Evolutionary conservation across 352 stramenopile species (phyloP), one percentile per base, ranked within the genome.

Genomic region (Phytopythium montanum): DNA sequence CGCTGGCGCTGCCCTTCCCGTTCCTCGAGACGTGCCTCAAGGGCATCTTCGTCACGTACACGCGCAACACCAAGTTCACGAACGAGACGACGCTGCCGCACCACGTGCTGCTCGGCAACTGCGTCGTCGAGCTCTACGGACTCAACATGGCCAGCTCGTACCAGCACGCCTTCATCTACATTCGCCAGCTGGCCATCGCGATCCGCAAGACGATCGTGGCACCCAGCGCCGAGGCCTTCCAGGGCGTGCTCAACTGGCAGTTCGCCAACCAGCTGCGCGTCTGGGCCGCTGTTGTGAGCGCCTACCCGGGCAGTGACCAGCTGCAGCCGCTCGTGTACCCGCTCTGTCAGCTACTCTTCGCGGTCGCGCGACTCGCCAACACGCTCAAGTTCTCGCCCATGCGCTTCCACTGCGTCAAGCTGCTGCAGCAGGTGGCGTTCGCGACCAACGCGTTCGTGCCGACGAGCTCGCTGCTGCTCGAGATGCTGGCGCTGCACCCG

Each of bases 141-240:
- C 68, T 99, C 19, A 96, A 99, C 72, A 81, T 98, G 48, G 88
- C 91, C 21, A 97, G 90, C 59, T 96, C 96, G 45, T 99, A 99
- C 82, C 97, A 99, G 73, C 96, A 99, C 76, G 96, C 97, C 21
- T 99, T 99, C 70, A 87, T 99, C 29, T 99, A 99, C 79, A 98
- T 99, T 55, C 92, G 97, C 31, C 95, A 99, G 71, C 75, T 99
- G 52, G 97, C 97, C n/a, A 93, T 99, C 56, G 92, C 98, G 69
- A 83, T 99, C 50, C 88, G 97, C 59, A 96, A 96, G 55, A 98
- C 97, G 16, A 96, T 99, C 69, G 93, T 87, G 55, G 95, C 97
- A 56, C 96, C 96, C n/a, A 96, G 88, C 25, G 73, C 87, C 3
- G 91, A 98, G 54, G 83, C 83, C 23, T 88, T 97, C 64, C 84